A percentile compares a stretch with the other conserved stretches of the same genome.
Conservation (phyloP, 805 yeast genomes). For the Starmerella geochares region DNA sequence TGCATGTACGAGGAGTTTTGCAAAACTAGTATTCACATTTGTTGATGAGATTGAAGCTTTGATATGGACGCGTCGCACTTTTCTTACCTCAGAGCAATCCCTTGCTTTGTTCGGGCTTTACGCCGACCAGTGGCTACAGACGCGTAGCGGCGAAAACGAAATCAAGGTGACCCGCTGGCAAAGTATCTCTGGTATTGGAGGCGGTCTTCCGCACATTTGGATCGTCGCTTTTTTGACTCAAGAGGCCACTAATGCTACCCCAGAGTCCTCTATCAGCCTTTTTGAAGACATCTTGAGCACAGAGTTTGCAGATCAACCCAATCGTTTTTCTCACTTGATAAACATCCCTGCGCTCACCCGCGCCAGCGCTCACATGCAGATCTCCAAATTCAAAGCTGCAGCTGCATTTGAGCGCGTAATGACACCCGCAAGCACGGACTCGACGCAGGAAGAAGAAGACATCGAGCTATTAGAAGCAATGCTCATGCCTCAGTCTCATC, state of each 20-base stretch:
- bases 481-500: conserved; percentile 29
- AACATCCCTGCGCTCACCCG: conserved; percentile 30
- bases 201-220: conserved; percentile 16
- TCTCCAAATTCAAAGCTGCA: conserved; percentile 62
- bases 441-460: conserved; percentile 12
- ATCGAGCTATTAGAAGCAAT: conserved; percentile 29
- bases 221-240: conserved; percentile 19
- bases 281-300: conserved; percentile 25
- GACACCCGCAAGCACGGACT: not conserved
- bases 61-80: conserved; percentile 13
- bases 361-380: conserved; percentile 47
- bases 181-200: conserved; percentile 1
- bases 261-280: conserved; percentile 25
- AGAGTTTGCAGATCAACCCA: not conserved
- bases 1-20: conserved; percentile 3
- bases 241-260: conserved; percentile 11
- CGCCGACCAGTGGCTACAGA: conserved; percentile 18
- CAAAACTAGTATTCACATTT: conserved; percentile 1
- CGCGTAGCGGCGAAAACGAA: not conserved
- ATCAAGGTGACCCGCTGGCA: conserved; percentile 14
- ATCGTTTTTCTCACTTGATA: conserved; percentile 7
- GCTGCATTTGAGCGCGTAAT: conserved; percentile 50
- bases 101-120: conserved; percentile 16
- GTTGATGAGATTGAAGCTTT: conserved; percentile 13
- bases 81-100: not conserved